Evolutionary conservation across 345 rosid genomes (phyloP), one percentile per base, ranked within the genome.

Genomic region (Eucalyptus tenuipes): DNA sequence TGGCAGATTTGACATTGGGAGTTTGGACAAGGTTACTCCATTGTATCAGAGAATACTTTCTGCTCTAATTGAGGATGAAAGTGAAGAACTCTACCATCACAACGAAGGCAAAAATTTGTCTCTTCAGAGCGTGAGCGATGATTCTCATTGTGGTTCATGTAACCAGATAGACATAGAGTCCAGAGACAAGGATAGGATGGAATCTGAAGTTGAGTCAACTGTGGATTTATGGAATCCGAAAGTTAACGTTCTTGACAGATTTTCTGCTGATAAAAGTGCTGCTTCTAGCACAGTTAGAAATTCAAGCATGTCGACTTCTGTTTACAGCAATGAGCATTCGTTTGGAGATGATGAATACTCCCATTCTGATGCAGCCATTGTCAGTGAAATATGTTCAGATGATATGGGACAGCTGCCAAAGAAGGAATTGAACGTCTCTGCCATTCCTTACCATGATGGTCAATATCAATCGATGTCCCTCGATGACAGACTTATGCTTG

Each of bases 61-160:
- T 88, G 99, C 99, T 89, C 92, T 98, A 91, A 97, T 98, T 87
- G 99, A 94, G 91, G 99, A 97, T 90, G 99, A 96, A 88, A 91
- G 90, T 89, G 99, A 97, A 87, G 99, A 97, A 91, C 88, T 93
- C 82, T 93, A 88, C 92, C 93, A 90, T 68, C 93, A 92, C 20
- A 86, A 90, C 40, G 99, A 95, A 92, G 96, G 95, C 87, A 97
- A 95, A 90, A 95, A 93, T 89, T 89, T 95, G 92, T 92, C 97
- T 85, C 94, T 95, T 87, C 99, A 98, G 91, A 94, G 96, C 84
- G 95, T 94, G 40, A 97, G 99, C 88, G 99, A 98, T 93, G 99
- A 96, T 92, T 98, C 99, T 91, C 98, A 97, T 90, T 96, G 97
- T 90, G 99, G 98, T 92, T 96, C 99, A 44, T 98, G 99, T 88